Conservation (phyloP, 1,139 yeast species). For the Diutina scorzettiae region DNA sequence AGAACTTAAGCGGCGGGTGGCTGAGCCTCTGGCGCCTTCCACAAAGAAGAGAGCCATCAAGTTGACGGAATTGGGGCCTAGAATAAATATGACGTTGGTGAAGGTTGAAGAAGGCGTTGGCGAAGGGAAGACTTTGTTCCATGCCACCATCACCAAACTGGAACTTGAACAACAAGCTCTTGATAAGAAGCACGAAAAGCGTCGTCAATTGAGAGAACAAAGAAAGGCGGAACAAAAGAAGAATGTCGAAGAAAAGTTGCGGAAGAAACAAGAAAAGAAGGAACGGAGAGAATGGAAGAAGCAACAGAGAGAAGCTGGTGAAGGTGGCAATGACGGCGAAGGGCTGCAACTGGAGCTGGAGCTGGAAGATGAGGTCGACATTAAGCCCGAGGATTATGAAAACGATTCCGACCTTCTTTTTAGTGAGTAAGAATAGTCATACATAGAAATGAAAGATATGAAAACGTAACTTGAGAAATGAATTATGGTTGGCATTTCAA, state of each 20-base stretch:
- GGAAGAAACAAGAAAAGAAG: conserved; percentile 59
- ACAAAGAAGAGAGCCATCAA: conserved; percentile 78
- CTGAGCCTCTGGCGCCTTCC: conserved; percentile 15
- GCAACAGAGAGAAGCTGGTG: conserved; percentile 14
- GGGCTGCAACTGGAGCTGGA: conserved; percentile 12
- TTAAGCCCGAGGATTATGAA: conserved; percentile 34
- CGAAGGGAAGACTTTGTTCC: conserved; percentile 64
- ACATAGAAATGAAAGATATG: neutral
- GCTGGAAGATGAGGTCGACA: conserved; percentile 19
- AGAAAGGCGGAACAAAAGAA: conserved; percentile 73
- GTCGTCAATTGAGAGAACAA: conserved; percentile 50
- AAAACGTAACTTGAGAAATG: neutral
- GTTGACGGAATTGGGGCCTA: conserved; percentile 88
- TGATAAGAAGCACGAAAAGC: conserved; percentile 57
- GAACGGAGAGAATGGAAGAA: conserved; percentile 57
- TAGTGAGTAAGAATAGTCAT: conserved; percentile 13
- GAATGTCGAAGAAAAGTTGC: conserved; percentile 67
- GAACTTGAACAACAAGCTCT: conserved; percentile 45
- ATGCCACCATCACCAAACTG: conserved; percentile 54
- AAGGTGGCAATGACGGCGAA: conserved; percentile 15
- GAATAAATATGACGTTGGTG: conserved; percentile 61
- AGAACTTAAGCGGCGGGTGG: conserved; percentile 10
- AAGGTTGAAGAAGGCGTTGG: conserved; percentile 96
- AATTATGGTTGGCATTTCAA: neutral
- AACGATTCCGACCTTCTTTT: conserved; percentile 34